These are phyloP conservation scores for Prunus yedoensis DNA, from an alignment of 331 rosid species.

Conservation along the genomic window DNA sequence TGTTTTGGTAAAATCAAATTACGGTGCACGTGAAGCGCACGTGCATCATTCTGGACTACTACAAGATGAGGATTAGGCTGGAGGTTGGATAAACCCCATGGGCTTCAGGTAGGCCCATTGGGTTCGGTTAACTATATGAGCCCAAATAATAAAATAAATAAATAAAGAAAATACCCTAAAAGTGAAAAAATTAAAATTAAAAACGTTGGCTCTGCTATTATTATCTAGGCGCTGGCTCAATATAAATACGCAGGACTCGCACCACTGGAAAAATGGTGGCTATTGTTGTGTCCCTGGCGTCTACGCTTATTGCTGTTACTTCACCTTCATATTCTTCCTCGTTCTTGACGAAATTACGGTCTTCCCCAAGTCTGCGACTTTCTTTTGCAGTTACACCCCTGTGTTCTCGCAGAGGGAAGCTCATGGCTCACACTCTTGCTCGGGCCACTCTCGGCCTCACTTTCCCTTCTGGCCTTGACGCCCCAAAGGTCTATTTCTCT, in stretches of 20 bases:
- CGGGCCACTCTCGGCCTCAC: constrained; percentile 91
- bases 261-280: constrained; percentile 51
- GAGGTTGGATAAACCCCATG: too few species aligned
- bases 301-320: constrained; percentile 37
- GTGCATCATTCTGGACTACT: background rate
- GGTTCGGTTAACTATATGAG: background rate
- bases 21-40: background rate
- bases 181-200: background rate
- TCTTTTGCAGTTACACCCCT: constrained; percentile 41
- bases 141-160: background rate
- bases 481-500: constrained; percentile 50
- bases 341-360: constrained; percentile 34
- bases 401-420: constrained; percentile 38
- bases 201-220: background rate
- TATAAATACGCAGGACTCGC: constrained; percentile 53
- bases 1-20: background rate
- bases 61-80: too few species aligned
- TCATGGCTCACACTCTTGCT: constrained; percentile 74
- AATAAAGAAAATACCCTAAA: background rate
- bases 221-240: constrained; percentile 31
- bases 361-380: constrained; percentile 29
- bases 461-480: constrained; percentile 49
- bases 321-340: constrained; percentile 40
- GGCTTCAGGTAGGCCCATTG: too few species aligned
- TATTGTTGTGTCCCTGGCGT: constrained; percentile 40